Evolutionary conservation across 305 asterid species (phyloP).

Genomic region (Stenogyne calaminthoides): DNA sequence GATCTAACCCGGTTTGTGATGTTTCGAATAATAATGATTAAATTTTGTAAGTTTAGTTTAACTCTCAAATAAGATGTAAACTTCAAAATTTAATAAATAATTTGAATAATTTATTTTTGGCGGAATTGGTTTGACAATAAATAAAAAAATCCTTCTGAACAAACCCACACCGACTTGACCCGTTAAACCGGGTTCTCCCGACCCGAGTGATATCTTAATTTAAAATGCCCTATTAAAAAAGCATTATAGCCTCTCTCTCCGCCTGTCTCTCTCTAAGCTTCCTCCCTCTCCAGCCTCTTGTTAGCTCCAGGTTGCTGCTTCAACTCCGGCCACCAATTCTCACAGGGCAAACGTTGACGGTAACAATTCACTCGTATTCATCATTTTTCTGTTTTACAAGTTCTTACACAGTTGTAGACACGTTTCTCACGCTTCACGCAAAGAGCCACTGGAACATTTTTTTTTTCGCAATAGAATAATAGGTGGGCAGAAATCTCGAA

Average conservation of each 20-base stretch:
- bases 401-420: neutral
- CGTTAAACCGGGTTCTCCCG: neutral
- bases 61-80: too few relatives aligned
- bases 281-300: slow-evolving; percentile 30
- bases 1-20: too few relatives aligned
- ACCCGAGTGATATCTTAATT: slow-evolving; percentile 29
- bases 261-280: slow-evolving; percentile 23
- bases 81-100: too few relatives aligned
- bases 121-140: too few relatives aligned
- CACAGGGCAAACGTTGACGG: slow-evolving; percentile 26
- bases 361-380: slow-evolving; percentile 8
- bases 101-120: too few relatives aligned
- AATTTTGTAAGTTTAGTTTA: too few relatives aligned
- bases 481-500: neutral
- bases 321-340: slow-evolving; percentile 37
- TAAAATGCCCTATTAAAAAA: slow-evolving; percentile 14
- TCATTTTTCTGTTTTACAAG: neutral
- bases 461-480: neutral
- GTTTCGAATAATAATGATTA: too few relatives aligned
- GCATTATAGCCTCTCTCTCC: slow-evolving; percentile 23
- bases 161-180: neutral
- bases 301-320: slow-evolving; percentile 30
- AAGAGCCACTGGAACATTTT: neutral
- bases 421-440: slow-evolving; percentile 20
- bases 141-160: neutral